A percentile compares a stretch with the other conserved stretches of the same genome.
phyloP scores from a whole-genome alignment of 2,329 filamentous ascomycete genomes.

The Scortechinia acanthostroma region DNA sequence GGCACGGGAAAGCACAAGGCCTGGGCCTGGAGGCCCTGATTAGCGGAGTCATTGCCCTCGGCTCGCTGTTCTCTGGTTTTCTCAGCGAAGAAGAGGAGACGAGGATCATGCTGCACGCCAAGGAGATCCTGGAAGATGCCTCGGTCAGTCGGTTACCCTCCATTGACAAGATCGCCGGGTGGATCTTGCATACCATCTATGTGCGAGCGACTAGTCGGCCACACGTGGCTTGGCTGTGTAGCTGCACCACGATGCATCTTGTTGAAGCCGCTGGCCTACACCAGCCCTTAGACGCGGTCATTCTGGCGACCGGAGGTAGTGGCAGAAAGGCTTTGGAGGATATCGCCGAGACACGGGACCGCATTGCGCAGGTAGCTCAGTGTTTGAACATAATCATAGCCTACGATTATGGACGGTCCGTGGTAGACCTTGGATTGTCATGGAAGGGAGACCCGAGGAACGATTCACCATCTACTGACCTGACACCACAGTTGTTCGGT shows the following conservation, averaged over 20 bases:
- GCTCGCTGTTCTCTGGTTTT: conserved; percentile 16
- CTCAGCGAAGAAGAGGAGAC: conserved; percentile 12
- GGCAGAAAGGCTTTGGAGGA: background rate
- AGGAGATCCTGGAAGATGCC: conserved; percentile 11
- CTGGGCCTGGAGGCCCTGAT: conserved; percentile 20
- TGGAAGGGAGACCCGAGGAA: no score
- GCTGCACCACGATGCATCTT: conserved; percentile 12
- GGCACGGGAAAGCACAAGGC: conserved; percentile 12
- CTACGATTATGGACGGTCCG: background rate
- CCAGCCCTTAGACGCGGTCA: background rate
- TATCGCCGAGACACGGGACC: background rate
- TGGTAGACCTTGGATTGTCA: background rate
- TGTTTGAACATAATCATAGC: background rate
- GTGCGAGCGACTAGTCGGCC: conserved; percentile 13
- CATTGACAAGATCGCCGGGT: conserved; percentile 11
- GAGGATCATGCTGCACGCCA: conserved; percentile 12
- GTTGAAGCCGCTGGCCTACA: conserved; percentile 15
- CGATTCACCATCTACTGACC: background rate
- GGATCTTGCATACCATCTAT: conserved; percentile 14
- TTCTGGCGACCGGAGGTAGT: background rate
- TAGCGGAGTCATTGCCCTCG: conserved; percentile 17
- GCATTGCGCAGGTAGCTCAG: background rate
- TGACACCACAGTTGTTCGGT: background rate
- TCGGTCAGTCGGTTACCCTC: conserved; percentile 9
- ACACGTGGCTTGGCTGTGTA: conserved; percentile 13